Evolutionary conservation across 495 filamentous ascomycete genomes (phyloP).

Genomic region (Lophiostoma macrostomum): DNA sequence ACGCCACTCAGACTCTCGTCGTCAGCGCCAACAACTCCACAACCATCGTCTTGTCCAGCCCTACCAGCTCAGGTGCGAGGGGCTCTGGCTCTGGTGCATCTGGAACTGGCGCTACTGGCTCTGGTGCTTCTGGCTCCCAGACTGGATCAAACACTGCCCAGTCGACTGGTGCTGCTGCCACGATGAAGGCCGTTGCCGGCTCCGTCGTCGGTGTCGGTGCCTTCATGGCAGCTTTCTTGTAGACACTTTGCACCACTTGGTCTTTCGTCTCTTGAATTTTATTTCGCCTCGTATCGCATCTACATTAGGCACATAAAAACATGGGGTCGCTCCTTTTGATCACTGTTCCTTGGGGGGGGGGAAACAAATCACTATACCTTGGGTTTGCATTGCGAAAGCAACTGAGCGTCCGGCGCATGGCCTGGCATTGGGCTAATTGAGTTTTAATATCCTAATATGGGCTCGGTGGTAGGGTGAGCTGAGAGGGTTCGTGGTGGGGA

Average conservation of each 20-base stretch:
- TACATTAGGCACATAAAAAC: too few species aligned
- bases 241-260: conserved; percentile 7
- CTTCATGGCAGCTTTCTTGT: conserved; percentile 31
- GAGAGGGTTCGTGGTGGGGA: background rate
- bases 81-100: conserved; percentile 9
- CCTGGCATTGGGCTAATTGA: too few species aligned
- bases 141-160: background rate
- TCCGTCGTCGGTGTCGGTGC: conserved; percentile 27
- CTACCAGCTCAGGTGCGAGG: background rate
- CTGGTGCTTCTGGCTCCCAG: conserved; percentile 3
- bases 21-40: conserved; percentile 33
- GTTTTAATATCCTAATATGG: too few species aligned
- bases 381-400: too few species aligned
- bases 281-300: conserved; percentile 5
- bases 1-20: conserved; percentile 27
- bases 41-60: conserved; percentile 19
- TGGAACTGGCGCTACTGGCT: conserved; percentile 3
- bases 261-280: background rate
- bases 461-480: too few species aligned
- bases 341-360: too few species aligned
- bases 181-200: conserved; percentile 20
- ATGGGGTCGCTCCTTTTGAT: too few species aligned
- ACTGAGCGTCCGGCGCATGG: too few species aligned
- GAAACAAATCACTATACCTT: too few species aligned
- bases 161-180: conserved; percentile 25